phyloP scores from a whole-genome alignment of 352 stramenopile species.

The Ophiocytium majus region DNA sequence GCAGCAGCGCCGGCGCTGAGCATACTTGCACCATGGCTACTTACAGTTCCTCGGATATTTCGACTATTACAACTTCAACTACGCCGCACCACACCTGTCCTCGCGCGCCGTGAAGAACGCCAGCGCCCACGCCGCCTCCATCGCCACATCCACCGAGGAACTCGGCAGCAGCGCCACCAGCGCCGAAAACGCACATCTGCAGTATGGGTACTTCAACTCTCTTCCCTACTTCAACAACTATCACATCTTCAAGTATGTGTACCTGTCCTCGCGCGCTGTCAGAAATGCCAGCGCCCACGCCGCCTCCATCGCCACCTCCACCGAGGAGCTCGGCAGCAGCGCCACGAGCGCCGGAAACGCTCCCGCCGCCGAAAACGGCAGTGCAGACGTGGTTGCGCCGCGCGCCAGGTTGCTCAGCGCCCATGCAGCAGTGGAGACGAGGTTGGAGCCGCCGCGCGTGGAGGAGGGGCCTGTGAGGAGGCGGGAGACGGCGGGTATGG shows the following conservation, averaged over 20 bases:
- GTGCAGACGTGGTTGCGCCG: constrained; percentile 69
- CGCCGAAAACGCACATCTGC: too few relatives aligned
- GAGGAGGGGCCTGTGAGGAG: neutral
- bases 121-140: constrained; percentile 76
- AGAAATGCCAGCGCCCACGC: constrained; percentile 78
- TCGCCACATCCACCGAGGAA: constrained; percentile 40
- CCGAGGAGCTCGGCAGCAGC: neutral
- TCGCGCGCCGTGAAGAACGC: constrained; percentile 72
- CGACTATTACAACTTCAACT: too few relatives aligned
- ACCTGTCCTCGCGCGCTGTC: constrained; percentile 61
- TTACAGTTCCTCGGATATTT: too few relatives aligned
- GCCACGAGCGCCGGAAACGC: neutral
- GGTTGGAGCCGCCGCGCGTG: neutral
- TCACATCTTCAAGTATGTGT: too few relatives aligned
- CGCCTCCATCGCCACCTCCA: constrained; percentile 65
- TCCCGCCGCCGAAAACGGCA: constrained; percentile 62
- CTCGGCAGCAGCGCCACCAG: neutral
- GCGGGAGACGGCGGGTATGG: constrained; percentile 27
- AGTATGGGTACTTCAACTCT: too few relatives aligned
- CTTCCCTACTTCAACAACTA: too few relatives aligned
- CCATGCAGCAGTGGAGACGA: constrained; percentile 64
- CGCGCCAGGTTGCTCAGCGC: constrained; percentile 75
- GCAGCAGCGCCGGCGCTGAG: too few relatives aligned
- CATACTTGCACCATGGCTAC: too few relatives aligned
- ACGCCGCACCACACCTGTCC: constrained; percentile 25